Conservation (phyloP, 2,329 filamentous ascomycete genomes). For the Talaromyces verruculosus region DNA sequence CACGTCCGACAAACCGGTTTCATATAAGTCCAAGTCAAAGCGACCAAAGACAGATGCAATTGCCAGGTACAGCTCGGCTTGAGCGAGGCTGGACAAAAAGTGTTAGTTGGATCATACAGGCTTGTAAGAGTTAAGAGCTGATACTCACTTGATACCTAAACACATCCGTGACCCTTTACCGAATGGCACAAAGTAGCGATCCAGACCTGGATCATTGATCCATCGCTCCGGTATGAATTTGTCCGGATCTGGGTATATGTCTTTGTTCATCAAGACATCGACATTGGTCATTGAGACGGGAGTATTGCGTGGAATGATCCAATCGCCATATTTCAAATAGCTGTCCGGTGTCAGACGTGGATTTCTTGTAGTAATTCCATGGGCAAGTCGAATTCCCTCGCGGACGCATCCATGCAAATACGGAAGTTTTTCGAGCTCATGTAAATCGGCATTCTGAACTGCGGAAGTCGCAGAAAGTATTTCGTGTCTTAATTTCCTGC, state of each 20-base stretch:
- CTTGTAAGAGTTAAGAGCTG: neutral
- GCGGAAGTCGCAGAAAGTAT: constrained; percentile 12
- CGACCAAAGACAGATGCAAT: constrained; percentile 33
- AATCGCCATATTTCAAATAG: constrained; percentile 10
- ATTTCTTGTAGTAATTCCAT: constrained; percentile 15
- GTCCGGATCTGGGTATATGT: constrained; percentile 31
- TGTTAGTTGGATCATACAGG: neutral
- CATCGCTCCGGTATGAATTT: constrained; percentile 42
- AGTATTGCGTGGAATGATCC: constrained; percentile 16
- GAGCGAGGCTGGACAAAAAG: constrained; percentile 31
- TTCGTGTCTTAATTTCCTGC: constrained; percentile 26
- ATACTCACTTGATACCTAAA: constrained; percentile 48
- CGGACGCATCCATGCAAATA: constrained; percentile 30
- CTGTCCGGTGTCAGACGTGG: constrained; percentile 10
- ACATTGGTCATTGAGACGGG: constrained; percentile 17
- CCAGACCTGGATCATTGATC: constrained; percentile 34
- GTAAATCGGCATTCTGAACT: constrained; percentile 4
- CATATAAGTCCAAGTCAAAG: constrained; percentile 34
- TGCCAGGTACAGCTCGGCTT: constrained; percentile 35
- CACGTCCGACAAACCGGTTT: constrained; percentile 27
- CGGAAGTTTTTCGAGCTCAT: constrained; percentile 29
- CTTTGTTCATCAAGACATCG: constrained; percentile 13
- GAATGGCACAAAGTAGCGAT: constrained; percentile 15
- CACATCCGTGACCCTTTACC: constrained; percentile 17
- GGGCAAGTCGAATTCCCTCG: constrained; percentile 23